Evolutionary conservation across 176 grass and related monocot genomes (phyloP).

Genomic region (Eremochloa ophiuroides): DNA sequence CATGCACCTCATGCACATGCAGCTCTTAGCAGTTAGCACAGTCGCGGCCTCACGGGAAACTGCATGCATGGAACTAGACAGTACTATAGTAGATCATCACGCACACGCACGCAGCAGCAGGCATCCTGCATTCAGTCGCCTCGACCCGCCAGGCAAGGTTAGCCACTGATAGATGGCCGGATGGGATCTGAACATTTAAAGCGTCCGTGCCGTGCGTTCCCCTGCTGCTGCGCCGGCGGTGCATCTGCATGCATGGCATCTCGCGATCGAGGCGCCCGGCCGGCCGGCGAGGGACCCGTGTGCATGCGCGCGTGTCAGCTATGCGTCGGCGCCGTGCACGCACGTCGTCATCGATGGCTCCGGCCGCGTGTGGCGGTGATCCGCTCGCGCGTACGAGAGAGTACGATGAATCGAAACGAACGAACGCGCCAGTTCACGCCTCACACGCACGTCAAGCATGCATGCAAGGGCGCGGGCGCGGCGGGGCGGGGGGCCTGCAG

Average conservation of each 20-base stretch:
- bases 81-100: no score
- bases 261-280: not conserved
- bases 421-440: not conserved
- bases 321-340: not conserved
- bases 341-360: not conserved
- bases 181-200: slow-evolving; percentile 13
- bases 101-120: not conserved
- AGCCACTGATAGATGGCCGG: no score
- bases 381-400: not conserved
- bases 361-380: not conserved
- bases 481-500: not conserved
- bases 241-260: not conserved
- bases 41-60: slow-evolving; percentile 27
- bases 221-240: not conserved
- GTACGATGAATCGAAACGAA: not conserved
- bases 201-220: not conserved
- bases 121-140: not conserved
- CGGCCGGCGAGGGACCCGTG: not conserved
- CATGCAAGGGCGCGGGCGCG: not conserved
- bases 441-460: not conserved
- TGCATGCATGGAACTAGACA: not conserved
- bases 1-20: slow-evolving; percentile 12
- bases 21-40: not conserved
- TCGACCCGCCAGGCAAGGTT: not conserved
- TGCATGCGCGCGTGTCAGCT: not conserved